Percentiles rank a stretch among this genome's conserved stretches.
Conservation (phyloP, 306 rosid genomes). For the Lupinus albus region DNA sequence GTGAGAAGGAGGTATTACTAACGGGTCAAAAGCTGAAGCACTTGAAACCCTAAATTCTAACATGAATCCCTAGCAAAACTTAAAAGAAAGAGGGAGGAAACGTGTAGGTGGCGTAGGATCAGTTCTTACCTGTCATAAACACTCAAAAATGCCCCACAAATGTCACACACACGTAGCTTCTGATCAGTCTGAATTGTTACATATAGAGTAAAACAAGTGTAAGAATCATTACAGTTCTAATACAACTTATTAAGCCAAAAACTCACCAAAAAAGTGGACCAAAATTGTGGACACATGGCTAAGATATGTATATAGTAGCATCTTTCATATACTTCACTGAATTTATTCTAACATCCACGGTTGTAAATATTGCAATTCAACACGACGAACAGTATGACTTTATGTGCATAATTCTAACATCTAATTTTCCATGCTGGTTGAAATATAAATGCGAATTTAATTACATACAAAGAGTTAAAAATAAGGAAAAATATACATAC, state of each 20-base stretch:
- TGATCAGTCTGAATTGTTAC: constrained; percentile 87
- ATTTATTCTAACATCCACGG: neutral
- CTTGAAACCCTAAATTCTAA: constrained; percentile 84
- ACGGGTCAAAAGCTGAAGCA: constrained; percentile 97
- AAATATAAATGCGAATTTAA: constrained; percentile 15
- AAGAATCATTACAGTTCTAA: constrained; percentile 22
- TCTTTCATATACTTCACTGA: neutral
- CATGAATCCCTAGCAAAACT: constrained; percentile 57
- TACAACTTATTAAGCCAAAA: constrained; percentile 4
- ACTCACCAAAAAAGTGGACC: neutral
- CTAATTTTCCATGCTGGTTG: neutral
- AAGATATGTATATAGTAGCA: neutral
- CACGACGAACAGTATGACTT: neutral
- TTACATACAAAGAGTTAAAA: constrained; percentile 4
- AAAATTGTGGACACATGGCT: constrained; percentile 1
- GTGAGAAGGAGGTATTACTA: constrained; percentile 99
- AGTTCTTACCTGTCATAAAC: constrained; percentile 91
- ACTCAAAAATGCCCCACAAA: constrained; percentile 98
- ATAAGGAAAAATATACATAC: constrained; percentile 58
- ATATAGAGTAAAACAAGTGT: constrained; percentile 31
- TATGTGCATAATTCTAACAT: neutral
- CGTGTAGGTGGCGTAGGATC: constrained; percentile 19
- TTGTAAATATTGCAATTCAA: neutral
- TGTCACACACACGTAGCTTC: constrained; percentile 97
- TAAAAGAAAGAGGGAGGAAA: constrained; percentile 35